Evolutionary conservation across 1,284 basidiomycete genomes (phyloP), one percentile per base, ranked within the genome.

Genomic region (Rhodotorula sp.): DNA sequence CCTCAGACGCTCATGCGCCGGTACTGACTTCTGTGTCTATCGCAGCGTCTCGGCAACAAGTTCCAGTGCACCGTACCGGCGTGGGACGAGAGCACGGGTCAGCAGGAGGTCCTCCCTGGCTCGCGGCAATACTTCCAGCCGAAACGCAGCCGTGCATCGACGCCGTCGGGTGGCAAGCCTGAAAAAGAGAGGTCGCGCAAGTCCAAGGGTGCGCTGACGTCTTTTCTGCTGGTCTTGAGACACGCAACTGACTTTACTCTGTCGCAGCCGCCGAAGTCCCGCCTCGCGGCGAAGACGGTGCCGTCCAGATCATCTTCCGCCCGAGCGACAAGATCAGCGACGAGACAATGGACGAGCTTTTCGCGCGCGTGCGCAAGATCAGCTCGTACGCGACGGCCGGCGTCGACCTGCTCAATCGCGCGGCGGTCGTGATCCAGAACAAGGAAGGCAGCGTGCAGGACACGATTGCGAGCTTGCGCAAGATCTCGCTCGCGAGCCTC

Each of bases 11-110:
- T 49, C n/a, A 5, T 16, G 19, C 25, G 27, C 17, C 27, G 2
- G 3, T 7, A 14, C 19, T 17, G 14, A 19, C 66, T 64, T 27
- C 58, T 27, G n/a, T 25, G 17, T 0, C 64, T 7, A 10, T 42
- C 54, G 46, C 75, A 77, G 72, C 71, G 77, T 14, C 73, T 79
- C 45, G 78, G 78, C 41, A 69, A 71, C 25, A 67, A 72, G 41
- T 78, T 73, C 68, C 78, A 79, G 56, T 71, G 68, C 41, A 21
- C 64, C 67, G 71, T 77, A 7, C 75, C 75, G 27, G 68, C 68
- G 10, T 77, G 75, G 75, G 71, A 76, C 50, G 52, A 55, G 12
- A 61, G 19, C 13, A 23, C 23, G 13, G 55, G 42, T 16, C 45
- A 53, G 48, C 57, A 67, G 42, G 53, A 55, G 25, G 56, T 34